Percentiles rank a stretch among this genome's conserved stretches.
Evolutionary conservation across 2,329 filamentous ascomycete species (phyloP).

Genomic region (Venturia pyrina): DNA sequence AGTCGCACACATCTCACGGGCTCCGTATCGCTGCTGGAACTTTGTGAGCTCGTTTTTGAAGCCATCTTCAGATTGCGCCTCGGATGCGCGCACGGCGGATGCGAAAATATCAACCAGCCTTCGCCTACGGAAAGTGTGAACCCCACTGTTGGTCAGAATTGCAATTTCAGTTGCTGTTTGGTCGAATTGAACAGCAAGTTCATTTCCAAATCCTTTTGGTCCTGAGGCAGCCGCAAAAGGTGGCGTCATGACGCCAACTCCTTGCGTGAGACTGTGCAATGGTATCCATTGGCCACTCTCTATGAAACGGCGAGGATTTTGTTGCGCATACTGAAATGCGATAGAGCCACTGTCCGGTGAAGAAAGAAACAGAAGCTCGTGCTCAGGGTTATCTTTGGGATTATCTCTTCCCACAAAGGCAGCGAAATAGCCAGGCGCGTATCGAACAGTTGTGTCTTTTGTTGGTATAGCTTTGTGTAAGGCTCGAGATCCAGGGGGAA

Average conservation of each 20-base stretch:
- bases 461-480: conserved; percentile 27
- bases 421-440: conserved; percentile 83
- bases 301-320: conserved; percentile 50
- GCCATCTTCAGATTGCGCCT: conserved; percentile 60
- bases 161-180: conserved; percentile 72
- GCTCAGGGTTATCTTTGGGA: conserved; percentile 32
- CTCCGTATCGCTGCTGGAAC: conserved; percentile 78
- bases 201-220: conserved; percentile 81
- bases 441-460: conserved; percentile 36
- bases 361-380: conserved; percentile 68
- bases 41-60: conserved; percentile 72
- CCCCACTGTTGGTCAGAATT: conserved; percentile 80
- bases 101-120: conserved; percentile 90
- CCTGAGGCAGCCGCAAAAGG: conserved; percentile 57
- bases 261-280: conserved; percentile 64
- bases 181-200: conserved; percentile 93
- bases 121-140: conserved; percentile 75
- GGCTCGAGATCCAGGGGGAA: conserved; percentile 8
- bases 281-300: conserved; percentile 76
- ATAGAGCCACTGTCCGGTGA: conserved; percentile 85
- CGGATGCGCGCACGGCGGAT: conserved; percentile 52
- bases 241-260: conserved; percentile 65
- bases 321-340: conserved; percentile 43
- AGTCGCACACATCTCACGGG: conserved; percentile 79
- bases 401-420: conserved; percentile 61